A percentile compares a stretch with the other conserved stretches of the same genome.
phyloP scores from a whole-genome alignment of 139 green algal genomes.

The Tetradesmus obliquus region DNA sequence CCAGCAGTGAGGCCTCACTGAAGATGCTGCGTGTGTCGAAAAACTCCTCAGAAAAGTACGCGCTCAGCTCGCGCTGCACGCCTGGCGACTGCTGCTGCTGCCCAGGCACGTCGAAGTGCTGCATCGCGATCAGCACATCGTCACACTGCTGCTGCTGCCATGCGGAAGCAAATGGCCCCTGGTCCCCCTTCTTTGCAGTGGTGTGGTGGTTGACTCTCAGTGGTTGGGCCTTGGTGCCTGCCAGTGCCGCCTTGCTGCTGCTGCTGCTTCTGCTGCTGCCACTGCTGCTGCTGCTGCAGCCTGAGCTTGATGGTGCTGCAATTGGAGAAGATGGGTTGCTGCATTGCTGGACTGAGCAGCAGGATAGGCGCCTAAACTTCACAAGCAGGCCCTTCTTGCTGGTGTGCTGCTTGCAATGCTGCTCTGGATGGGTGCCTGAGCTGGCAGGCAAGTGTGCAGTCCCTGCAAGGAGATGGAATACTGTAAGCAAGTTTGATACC shows the following conservation, averaged over 20 bases:
- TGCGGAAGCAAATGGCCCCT: not conserved
- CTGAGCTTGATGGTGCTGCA: not conserved
- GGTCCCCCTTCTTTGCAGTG: not conserved
- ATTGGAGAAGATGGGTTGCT: not conserved
- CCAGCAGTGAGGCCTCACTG: not conserved
- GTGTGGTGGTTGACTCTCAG: not conserved
- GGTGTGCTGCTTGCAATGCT: not conserved
- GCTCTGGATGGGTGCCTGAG: not conserved
- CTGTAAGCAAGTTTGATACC: not conserved
- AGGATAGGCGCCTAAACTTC: not conserved
- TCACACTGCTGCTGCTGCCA: not conserved
- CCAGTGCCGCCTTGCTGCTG: not conserved
- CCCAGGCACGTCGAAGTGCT: not conserved
- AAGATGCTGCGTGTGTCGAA: not conserved
- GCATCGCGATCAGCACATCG: not conserved
- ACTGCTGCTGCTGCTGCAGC: not conserved
- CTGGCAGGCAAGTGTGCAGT: not conserved
- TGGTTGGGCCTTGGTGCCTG: not conserved
- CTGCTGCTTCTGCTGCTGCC: not conserved
- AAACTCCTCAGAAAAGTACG: not conserved
- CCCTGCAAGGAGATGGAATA: not conserved
- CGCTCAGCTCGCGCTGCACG: not conserved
- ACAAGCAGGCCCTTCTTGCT: not conserved
- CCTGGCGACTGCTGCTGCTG: not conserved
- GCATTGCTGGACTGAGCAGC: not conserved